Percentiles rank a stretch among this genome's conserved stretches.
These are phyloP conservation scores for Dactylellina cionopaga DNA, from an alignment of 2,329 filamentous ascomycete genomes.

Conservation along the genomic window DNA sequence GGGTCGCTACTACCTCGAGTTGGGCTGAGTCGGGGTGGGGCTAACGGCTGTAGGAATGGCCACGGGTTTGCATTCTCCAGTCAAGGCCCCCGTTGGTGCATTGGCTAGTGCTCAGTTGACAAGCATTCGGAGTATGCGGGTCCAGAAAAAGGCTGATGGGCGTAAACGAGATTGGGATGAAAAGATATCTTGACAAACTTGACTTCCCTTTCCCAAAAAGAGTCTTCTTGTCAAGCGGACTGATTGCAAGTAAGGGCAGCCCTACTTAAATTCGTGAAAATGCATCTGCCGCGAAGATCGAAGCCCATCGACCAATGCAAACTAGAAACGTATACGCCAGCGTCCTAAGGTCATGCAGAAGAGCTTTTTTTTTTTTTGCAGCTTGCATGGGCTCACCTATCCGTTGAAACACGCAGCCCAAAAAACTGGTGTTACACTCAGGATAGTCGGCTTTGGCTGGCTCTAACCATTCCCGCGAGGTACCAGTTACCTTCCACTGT, in stretches of 20 bases:
- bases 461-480: slow-evolving; percentile 37
- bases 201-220: neutral
- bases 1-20: slow-evolving; percentile 9
- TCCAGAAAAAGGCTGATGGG: neutral
- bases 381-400: slow-evolving; percentile 43
- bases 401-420: slow-evolving; percentile 35
- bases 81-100: slow-evolving; percentile 42
- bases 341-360: slow-evolving; percentile 41
- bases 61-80: slow-evolving; percentile 32
- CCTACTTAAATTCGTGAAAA: slow-evolving; percentile 50
- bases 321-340: slow-evolving; percentile 49
- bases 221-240: neutral
- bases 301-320: slow-evolving; percentile 48
- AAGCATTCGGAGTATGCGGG: slow-evolving; percentile 32
- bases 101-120: slow-evolving; percentile 31
- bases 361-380: slow-evolving; percentile 11
- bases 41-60: slow-evolving; percentile 34
- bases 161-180: slow-evolving; percentile 8
- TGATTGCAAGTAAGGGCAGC: slow-evolving; percentile 32
- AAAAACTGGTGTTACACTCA: slow-evolving; percentile 36
- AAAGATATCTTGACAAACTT: slow-evolving; percentile 6
- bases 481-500: slow-evolving; percentile 39
- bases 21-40: slow-evolving; percentile 48
- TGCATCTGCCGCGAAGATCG: slow-evolving; percentile 43
- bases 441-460: slow-evolving; percentile 25